Evolutionary conservation across 257 asterid species (phyloP).

Genomic region (Solanum lycopersicoides): DNA sequence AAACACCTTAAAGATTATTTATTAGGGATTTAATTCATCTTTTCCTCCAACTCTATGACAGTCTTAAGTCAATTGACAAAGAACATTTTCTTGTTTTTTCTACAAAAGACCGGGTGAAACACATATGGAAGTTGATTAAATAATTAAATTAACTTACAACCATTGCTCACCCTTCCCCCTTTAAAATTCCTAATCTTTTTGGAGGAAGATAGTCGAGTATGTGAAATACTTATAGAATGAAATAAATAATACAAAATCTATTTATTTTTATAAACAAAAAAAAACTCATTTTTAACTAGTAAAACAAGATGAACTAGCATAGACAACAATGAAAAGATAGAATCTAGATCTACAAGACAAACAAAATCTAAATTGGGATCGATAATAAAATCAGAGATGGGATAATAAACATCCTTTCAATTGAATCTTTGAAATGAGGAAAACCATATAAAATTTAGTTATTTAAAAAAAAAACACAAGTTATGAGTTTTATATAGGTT

Average conservation of each 20-base stretch:
- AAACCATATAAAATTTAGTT: too few species aligned
- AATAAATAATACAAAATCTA: neutral
- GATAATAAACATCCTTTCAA: neutral
- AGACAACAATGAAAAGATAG: neutral
- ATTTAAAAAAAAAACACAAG: too few species aligned
- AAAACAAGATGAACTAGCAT: neutral
- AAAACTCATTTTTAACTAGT: neutral
- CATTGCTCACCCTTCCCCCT: neutral
- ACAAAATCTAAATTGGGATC: neutral
- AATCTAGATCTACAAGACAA: neutral
- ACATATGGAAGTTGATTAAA: neutral
- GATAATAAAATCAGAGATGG: neutral
- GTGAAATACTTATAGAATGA: neutral
- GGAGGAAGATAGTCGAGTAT: neutral
- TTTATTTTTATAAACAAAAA: neutral
- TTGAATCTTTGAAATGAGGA: too few species aligned
- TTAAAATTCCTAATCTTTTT: neutral
- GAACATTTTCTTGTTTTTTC: neutral
- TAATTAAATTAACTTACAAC: neutral
- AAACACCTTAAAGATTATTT: neutral
- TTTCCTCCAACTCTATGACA: neutral
- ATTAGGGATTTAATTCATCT: neutral
- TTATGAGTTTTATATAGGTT: too few species aligned
- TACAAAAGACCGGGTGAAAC: neutral
- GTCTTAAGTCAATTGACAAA: neutral